Evolutionary conservation across 2,329 filamentous ascomycete species (phyloP).

Genomic region (Pseudogymnoascus verrucosus): DNA sequence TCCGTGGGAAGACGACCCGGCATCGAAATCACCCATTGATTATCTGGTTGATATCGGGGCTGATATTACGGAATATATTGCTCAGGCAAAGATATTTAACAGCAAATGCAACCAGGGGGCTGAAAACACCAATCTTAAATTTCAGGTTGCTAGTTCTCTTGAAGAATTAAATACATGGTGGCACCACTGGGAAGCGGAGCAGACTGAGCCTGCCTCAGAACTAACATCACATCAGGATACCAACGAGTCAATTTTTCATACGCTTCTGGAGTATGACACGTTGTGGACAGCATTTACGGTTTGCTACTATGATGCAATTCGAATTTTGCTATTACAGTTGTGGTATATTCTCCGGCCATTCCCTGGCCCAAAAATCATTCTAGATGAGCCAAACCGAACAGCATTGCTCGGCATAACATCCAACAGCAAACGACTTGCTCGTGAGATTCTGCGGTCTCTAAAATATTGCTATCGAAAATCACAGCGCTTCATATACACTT

Average conservation of each 20-base stretch:
- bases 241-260: constrained; percentile 4
- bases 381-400: not conserved
- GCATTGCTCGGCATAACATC: constrained; percentile 14
- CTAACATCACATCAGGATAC: not conserved
- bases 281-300: constrained; percentile 11
- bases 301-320: not conserved
- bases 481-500: constrained; percentile 11
- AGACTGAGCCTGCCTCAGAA: not conserved
- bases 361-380: not conserved
- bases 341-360: constrained; percentile 6
- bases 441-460: constrained; percentile 15
- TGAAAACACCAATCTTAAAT: constrained; percentile 4
- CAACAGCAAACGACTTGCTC: constrained; percentile 9
- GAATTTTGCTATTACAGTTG: not conserved
- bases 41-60: constrained; percentile 14
- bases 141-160: constrained; percentile 8
- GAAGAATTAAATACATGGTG: constrained; percentile 14
- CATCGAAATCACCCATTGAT: constrained; percentile 13
- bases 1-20: constrained; percentile 15
- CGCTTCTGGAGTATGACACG: constrained; percentile 12
- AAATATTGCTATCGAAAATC: constrained; percentile 11
- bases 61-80: constrained; percentile 9
- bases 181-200: constrained; percentile 10
- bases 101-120: not conserved
- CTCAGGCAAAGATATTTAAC: not conserved